Evolutionary conservation across 202 grass and related monocot species (phyloP).

Genomic region (Brachypodium distachyon): DNA sequence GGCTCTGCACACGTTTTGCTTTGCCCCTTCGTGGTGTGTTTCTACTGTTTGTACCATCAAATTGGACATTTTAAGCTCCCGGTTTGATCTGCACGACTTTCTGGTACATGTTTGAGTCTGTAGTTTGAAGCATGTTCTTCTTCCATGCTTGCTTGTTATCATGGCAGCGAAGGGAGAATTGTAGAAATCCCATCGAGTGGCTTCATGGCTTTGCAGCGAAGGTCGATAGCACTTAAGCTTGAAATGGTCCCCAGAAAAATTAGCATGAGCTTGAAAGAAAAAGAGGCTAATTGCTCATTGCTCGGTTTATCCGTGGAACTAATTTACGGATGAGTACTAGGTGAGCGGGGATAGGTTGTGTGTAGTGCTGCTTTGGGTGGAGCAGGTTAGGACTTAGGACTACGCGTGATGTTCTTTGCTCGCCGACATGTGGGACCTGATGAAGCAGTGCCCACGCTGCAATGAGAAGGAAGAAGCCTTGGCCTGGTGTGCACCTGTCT

Average conservation of each 20-base stretch:
- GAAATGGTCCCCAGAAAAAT: not conserved
- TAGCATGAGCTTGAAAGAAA: not conserved
- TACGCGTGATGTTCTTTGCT: not conserved
- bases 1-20: too few relatives aligned
- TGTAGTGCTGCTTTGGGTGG: not conserved
- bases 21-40: not conserved
- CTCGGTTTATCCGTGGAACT: not conserved
- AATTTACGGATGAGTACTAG: not conserved
- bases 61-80: constrained; percentile 34
- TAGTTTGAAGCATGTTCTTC: not conserved
- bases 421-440: not conserved
- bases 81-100: constrained; percentile 1
- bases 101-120: not conserved
- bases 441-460: not conserved
- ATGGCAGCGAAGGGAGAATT: not conserved
- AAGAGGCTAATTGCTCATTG: not conserved
- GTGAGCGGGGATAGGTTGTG: not conserved
- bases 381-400: not conserved
- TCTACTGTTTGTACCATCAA: constrained; percentile 12
- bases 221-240: not conserved
- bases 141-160: not conserved
- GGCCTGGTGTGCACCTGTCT: not conserved
- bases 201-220: not conserved
- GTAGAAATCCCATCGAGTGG: not conserved
- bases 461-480: not conserved